Percentiles rank a stretch among this genome's conserved stretches.
Evolutionary conservation across 345 rosid species (phyloP).

Genomic region (Excoecaria agallocha): DNA sequence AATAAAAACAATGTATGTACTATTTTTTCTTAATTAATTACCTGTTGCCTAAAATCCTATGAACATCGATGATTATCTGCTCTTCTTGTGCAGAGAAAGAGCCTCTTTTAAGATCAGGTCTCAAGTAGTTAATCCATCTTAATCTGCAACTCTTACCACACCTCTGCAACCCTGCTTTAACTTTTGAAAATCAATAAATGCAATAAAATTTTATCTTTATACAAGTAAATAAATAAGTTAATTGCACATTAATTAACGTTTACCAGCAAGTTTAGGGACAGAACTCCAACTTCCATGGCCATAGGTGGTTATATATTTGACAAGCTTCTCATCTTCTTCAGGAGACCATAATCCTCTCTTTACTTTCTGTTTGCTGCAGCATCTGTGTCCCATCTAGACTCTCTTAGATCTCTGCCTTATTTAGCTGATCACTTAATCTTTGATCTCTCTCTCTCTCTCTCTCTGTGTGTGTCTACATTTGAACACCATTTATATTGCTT

Average conservation of each 20-base stretch:
- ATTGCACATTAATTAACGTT: background rate
- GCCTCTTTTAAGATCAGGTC: conserved; percentile 29
- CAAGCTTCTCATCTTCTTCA: conserved; percentile 69
- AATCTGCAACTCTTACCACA: conserved; percentile 29
- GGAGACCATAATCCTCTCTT: conserved; percentile 81
- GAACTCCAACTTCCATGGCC: conserved; percentile 84
- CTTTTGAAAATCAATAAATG: background rate
- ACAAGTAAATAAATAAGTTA: background rate
- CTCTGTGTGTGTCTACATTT: background rate
- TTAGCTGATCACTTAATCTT: background rate
- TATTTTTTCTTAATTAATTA: background rate
- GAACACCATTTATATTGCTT: background rate
- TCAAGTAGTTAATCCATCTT: conserved; percentile 28
- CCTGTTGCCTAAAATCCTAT: conserved; percentile 32
- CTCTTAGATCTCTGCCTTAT: background rate
- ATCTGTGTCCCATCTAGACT: conserved; percentile 53
- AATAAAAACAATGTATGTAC: too few relatives aligned
- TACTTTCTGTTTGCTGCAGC: conserved; percentile 72
- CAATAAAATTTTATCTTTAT: background rate
- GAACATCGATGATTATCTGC: conserved; percentile 27
- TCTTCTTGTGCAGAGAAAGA: conserved; percentile 23
- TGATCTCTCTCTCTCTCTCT: background rate
- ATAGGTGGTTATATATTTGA: conserved; percentile 50
- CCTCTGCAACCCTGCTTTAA: conserved; percentile 22
- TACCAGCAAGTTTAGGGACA: conserved; percentile 75